These are phyloP conservation scores for Pseudogymnoascus sp. DNA, from an alignment of 2,329 filamentous ascomycete species.

Conservation along the genomic window DNA sequence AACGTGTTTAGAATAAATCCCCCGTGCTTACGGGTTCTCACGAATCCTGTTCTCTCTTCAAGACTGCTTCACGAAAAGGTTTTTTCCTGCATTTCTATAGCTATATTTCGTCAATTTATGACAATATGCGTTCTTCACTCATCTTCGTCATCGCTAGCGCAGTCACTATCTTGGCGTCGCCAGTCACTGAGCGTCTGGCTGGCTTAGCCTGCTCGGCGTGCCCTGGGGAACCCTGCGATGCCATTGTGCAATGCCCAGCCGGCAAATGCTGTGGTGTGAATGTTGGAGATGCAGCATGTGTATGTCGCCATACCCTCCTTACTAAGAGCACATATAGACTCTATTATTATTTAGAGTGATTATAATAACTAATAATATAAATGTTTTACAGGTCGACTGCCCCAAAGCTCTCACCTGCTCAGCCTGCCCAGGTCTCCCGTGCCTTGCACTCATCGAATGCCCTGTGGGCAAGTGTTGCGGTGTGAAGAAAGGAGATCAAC, in stretches of 20 bases:
- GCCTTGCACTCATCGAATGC: background rate
- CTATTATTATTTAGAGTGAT: background rate
- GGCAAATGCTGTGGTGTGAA: background rate
- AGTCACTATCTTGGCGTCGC: background rate
- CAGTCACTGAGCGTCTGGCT: background rate
- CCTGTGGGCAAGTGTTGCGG: background rate
- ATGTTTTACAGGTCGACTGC: background rate
- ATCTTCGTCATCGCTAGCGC: background rate
- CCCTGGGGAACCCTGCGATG: background rate
- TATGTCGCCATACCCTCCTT: background rate
- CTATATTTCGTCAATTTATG: background rate
- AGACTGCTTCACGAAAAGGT: background rate
- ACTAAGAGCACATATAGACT: background rate
- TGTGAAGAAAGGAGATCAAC: background rate
- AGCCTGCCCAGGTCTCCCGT: background rate
- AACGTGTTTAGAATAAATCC: background rate
- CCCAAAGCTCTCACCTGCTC: background rate
- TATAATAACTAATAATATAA: background rate
- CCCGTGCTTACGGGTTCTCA: background rate
- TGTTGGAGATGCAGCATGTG: background rate
- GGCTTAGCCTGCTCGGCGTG: background rate
- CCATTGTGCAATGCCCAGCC: background rate
- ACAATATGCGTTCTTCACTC: background rate
- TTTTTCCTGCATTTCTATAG: background rate
- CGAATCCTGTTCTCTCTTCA: background rate